Base-by-base conservation (phyloP, 352 stramenopile species). In the Globisporangium nodosum region DNA sequence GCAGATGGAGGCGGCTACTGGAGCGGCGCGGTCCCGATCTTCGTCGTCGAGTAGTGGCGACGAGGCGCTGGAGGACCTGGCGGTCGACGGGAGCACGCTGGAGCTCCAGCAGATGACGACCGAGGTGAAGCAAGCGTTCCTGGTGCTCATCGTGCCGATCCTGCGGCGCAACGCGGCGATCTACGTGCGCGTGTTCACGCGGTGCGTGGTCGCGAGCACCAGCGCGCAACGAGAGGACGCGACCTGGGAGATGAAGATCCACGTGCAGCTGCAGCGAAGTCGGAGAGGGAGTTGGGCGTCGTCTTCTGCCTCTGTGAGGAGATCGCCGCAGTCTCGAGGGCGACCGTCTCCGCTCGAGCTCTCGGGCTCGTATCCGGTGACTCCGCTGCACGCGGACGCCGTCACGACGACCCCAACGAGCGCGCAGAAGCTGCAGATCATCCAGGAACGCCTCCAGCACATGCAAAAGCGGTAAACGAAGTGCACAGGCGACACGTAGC, bases 111-210 rank as follows among this genome's bases (percentile, higher is more conserved):
- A 79, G 12, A 76, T 92, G 69, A 87, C 77, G 35, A 48, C 64
- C 1, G 78, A 90, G 40, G 82, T 88, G 31, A 92, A 92, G 35
- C 76, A 92, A 50, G 82, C 80, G 18, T 88, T 92, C 59, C 58
- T 71, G 1, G 62, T 92, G 57, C 70, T 92, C 16, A 48, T 92
- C 3, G 66, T 90, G 15, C 82, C 82, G 5, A 74, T 92, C 12
- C 54, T 92, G 21, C 74, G 76, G 60, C 73, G 78, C 55, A 88
- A 88, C 20, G 51, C 48, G 21, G 49, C 63, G 1, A 40, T 87
- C 5, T 68, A 71, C 16, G 75, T 92, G 1, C 77, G 78, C 15
- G 73, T 88, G 9, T 87, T 86, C 51, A 88, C 73, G 2, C 76
- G 78, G 0, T 46, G 24, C 15, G 37, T 33, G 3, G n/a, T 5